Evolutionary conservation across 1,139 yeast genomes (phyloP).

Genomic region (Saccharomyces hybrid): DNA sequence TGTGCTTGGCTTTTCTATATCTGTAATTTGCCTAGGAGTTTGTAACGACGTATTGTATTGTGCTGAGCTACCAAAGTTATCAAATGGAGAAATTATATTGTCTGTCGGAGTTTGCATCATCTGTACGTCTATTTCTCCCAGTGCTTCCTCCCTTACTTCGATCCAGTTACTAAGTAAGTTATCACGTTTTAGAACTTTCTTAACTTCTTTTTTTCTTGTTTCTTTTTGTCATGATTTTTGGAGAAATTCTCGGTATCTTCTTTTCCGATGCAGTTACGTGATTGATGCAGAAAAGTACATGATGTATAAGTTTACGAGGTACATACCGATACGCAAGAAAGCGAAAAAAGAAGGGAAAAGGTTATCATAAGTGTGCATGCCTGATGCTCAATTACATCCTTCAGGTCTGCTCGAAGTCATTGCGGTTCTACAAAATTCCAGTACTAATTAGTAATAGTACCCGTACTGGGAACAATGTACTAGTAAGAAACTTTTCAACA

Average conservation of each 20-base stretch:
- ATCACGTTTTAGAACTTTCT: not conserved
- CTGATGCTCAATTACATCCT: not conserved
- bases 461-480: too few species aligned
- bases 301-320: constrained; percentile 8
- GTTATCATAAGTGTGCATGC: not conserved
- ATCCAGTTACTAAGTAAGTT: not conserved
- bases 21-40: constrained; percentile 6
- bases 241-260: not conserved
- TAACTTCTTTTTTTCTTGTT: not conserved
- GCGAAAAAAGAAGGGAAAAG: not conserved
- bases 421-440: too few species aligned
- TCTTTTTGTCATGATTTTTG: not conserved
- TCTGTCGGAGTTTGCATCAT: constrained; percentile 11
- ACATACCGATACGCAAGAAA: not conserved
- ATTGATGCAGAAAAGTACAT: not conserved
- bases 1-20: constrained; percentile 3
- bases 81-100: constrained; percentile 12
- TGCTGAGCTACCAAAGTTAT: constrained; percentile 12
- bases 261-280: not conserved
- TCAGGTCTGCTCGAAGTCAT: too few species aligned
- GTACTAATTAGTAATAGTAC: too few species aligned
- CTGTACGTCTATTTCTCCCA: not conserved
- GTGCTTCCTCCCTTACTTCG: not conserved
- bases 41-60: not conserved
- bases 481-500: too few species aligned